Percentiles rank a stretch among this genome's conserved stretches.
phyloP scores from a whole-genome alignment of 2,329 filamentous ascomycete species.

The Cytospora leucostoma region DNA sequence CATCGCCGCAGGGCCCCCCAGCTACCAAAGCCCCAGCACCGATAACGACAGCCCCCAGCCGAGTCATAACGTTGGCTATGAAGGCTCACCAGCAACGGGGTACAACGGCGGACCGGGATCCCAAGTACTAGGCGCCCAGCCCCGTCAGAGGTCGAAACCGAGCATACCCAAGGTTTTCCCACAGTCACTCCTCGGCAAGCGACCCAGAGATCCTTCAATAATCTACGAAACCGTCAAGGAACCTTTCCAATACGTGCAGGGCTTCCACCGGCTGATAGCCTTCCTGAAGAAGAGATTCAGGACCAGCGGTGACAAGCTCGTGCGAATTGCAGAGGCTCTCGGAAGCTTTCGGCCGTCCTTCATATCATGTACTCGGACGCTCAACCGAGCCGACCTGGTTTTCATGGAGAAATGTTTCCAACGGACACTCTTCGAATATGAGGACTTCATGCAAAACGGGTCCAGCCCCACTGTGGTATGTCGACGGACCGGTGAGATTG shows the following conservation, averaged over 20 bases:
- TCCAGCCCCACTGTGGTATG: constrained; percentile 91
- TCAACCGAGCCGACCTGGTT: constrained; percentile 84
- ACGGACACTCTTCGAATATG: constrained; percentile 86
- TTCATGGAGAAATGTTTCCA: constrained; percentile 99
- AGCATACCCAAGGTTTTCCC: constrained; percentile 45
- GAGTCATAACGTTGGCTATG: constrained; percentile 53
- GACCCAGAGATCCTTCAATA: constrained; percentile 71
- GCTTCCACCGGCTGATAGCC: constrained; percentile 85
- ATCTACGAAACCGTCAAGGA: constrained; percentile 90
- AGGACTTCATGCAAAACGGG: constrained; percentile 86
- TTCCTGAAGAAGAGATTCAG: constrained; percentile 79
- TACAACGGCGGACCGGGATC: constrained; percentile 34
- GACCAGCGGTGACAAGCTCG: constrained; percentile 62
- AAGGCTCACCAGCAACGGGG: constrained; percentile 53
- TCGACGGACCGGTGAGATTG: constrained; percentile 90
- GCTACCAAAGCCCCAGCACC: constrained; percentile 64
- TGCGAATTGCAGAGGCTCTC: constrained; percentile 83
- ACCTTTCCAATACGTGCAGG: constrained; percentile 86
- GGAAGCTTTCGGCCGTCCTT: constrained; percentile 90
- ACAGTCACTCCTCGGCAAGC: constrained; percentile 58
- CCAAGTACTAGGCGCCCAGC: constrained; percentile 31
- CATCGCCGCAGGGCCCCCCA: constrained; percentile 63
- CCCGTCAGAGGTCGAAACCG: constrained; percentile 48
- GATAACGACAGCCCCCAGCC: constrained; percentile 64
- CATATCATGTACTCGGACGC: constrained; percentile 85